Conservation (phyloP, 129 eudicot species). For the Flaveria ramosissima region DNA sequence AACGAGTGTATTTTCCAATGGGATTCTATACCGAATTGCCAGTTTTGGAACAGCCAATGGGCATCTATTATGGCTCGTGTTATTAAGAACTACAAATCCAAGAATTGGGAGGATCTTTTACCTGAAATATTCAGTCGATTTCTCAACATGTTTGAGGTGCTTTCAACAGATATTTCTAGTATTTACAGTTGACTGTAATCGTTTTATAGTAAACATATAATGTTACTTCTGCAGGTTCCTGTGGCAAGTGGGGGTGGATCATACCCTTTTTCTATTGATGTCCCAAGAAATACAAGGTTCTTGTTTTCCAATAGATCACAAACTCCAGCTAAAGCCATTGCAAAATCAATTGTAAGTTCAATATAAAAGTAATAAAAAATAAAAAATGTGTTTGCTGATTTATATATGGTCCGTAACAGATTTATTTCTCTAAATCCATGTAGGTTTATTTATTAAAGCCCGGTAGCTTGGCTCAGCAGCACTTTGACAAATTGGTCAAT, state of each 20-base stretch:
- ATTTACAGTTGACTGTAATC: not conserved
- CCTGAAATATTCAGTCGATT: constrained; percentile 74
- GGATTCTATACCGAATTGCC: constrained; percentile 93
- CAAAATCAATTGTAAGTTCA: constrained; percentile 84
- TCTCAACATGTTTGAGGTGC: constrained; percentile 96
- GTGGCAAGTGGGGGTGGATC: constrained; percentile 93
- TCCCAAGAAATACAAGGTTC: constrained; percentile 93
- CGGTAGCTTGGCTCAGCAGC: constrained; percentile 74
- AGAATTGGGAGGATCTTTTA: constrained; percentile 77
- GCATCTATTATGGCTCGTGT: constrained; percentile 93
- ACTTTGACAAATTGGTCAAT: constrained; percentile 91
- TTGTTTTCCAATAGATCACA: constrained; percentile 77
- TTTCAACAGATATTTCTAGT: not conserved
- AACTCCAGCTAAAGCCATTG: constrained; percentile 87
- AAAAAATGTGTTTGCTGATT: constrained; percentile 20
- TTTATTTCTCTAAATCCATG: not conserved
- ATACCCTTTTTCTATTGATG: constrained; percentile 81
- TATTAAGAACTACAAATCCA: constrained; percentile 60
- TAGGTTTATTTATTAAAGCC: constrained; percentile 89
- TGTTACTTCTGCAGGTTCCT: constrained; percentile 66
- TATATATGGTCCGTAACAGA: constrained; percentile 19
- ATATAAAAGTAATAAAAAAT: constrained; percentile 11
- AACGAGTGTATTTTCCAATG: constrained; percentile 58
- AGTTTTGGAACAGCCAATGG: constrained; percentile 99
- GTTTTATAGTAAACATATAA: not conserved